Conservation (phyloP, 805 yeast genomes). For the Suhomyces pyralidae region DNA sequence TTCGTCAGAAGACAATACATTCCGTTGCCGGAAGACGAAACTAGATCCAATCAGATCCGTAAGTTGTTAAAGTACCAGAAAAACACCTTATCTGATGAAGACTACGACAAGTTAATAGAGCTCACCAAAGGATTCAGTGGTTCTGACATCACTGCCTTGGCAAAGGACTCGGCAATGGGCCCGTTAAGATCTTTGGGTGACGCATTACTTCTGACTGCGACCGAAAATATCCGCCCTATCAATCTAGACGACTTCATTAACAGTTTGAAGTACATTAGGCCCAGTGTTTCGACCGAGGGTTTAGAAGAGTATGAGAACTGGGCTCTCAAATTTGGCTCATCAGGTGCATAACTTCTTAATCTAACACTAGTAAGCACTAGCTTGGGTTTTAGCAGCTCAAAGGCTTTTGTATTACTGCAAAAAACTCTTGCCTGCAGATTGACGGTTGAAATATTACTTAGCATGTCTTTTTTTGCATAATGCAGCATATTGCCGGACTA, state of each 20-base stretch:
- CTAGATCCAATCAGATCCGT: constrained; percentile 67
- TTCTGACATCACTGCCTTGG: constrained; percentile 86
- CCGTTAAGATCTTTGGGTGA: constrained; percentile 91
- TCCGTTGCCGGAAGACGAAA: constrained; percentile 86
- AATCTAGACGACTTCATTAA: constrained; percentile 66
- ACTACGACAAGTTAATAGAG: constrained; percentile 55
- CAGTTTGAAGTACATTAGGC: constrained; percentile 77
- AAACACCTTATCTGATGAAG: constrained; percentile 62
- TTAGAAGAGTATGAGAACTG: constrained; percentile 79
- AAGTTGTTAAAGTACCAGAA: constrained; percentile 70
- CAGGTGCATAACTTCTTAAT: too few relatives aligned
- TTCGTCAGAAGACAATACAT: constrained; percentile 90
- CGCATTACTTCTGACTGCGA: constrained; percentile 61
- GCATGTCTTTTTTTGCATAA: background rate
- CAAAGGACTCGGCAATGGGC: constrained; percentile 98
- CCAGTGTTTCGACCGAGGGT: constrained; percentile 85
- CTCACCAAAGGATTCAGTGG: constrained; percentile 88
- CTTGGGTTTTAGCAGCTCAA: too few relatives aligned
- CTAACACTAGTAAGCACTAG: too few relatives aligned
- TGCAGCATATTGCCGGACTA: background rate
- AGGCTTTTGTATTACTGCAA: too few relatives aligned
- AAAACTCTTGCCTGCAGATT: too few relatives aligned
- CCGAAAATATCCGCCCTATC: constrained; percentile 77
- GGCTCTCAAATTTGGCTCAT: constrained; percentile 83
- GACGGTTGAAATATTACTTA: background rate